Evolutionary conservation across 2,329 filamentous ascomycete genomes (phyloP), one percentile per base, ranked within the genome.

Genomic region (Ramularia endophylla): DNA sequence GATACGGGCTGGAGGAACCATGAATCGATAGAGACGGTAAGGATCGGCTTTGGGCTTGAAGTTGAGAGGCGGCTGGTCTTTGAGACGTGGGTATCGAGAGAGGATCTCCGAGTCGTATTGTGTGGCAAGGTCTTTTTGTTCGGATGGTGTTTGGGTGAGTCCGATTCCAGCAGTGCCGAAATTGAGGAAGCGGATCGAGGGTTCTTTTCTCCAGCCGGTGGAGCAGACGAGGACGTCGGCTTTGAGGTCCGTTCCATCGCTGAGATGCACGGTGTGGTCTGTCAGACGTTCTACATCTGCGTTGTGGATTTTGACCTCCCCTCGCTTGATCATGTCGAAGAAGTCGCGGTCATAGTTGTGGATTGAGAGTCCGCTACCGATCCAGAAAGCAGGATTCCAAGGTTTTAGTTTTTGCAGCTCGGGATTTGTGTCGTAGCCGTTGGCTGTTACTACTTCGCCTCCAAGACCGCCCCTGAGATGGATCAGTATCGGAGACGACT

Each of bases 291-390:
- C 44, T 11, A 52, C 45, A 29, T 52, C 45, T 8, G 50, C 50
- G 54, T 82, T 83, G 42, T 79, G 65, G 20, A 83, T 80, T 34
- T 77, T 6, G 25, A 83, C 71, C 12, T 64, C 67, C 4, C 75
- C 74, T 3, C 67, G 57, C 33, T 66, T 67, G n/a, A 84, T 66
- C n/a, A 78, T 61, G 4, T 75, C 70, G 55, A 79, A 75, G 53
- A 81, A 73, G 50, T 76, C 65, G 1, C 66, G 41, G 19, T 53
- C 68, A 52, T 80, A 83, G 55, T 82, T 83, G 42, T 79, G 65
- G 29, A 82, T 80, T 34, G 37, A 42, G 8, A 52, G 39, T 15
- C 50, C 50, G 3, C 41, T 46, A 7, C 43, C 50, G 27, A 74
- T 71, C 70, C 75, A 82, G 39, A 71, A 68, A 0, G 65, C 61